phyloP scores from a whole-genome alignment of 176 grass and related monocot species.

The Hordeum marinum region DNA sequence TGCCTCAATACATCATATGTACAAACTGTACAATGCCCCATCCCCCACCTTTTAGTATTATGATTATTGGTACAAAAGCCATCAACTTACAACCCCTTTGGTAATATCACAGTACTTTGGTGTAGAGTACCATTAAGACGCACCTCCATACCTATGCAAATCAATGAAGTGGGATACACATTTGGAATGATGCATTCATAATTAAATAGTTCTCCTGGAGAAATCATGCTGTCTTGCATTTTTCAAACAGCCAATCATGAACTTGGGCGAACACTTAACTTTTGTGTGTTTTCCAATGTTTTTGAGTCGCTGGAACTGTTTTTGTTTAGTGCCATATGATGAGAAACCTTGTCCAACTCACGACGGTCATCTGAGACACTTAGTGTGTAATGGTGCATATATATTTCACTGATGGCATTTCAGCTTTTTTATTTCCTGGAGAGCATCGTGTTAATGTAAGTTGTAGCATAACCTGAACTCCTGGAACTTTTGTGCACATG shows the following conservation, averaged over 20 bases:
- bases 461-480: background rate
- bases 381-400: slow-evolving; percentile 56
- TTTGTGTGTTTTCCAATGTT: background rate
- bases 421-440: background rate
- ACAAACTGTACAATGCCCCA: too few species aligned
- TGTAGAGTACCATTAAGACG: background rate
- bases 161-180: background rate
- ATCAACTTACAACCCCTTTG: background rate
- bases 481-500: background rate
- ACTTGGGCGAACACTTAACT: background rate
- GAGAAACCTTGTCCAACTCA: slow-evolving; percentile 54
- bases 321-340: slow-evolving; percentile 48
- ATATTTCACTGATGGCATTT: slow-evolving; percentile 54
- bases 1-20: too few species aligned
- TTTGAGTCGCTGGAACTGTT: background rate
- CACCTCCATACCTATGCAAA: background rate
- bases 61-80: too few species aligned
- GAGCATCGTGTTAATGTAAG: background rate
- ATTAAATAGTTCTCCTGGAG: background rate
- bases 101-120: background rate
- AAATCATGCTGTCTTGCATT: background rate
- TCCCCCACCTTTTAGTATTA: too few species aligned
- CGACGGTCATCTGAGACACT: slow-evolving; percentile 66
- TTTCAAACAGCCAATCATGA: background rate
- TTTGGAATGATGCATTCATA: background rate